These are phyloP conservation scores for Hemisphaericaspora subhashii DNA, from an alignment of 1,139 yeast genomes.

Conservation along the genomic window DNA sequence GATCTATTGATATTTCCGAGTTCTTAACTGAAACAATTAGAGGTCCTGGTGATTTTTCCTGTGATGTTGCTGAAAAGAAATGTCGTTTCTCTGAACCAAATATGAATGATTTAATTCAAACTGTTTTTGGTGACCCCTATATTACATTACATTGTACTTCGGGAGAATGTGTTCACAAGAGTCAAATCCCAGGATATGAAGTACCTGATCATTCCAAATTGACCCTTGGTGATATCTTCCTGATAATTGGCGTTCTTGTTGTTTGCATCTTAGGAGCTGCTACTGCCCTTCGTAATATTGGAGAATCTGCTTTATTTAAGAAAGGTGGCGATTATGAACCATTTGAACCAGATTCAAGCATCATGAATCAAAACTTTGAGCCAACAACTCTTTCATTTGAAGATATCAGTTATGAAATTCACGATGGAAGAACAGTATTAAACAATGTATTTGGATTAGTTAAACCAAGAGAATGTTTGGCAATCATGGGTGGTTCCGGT, in stretches of 20 bases:
- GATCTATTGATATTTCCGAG: slow-evolving; percentile 92
- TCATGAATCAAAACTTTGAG: slow-evolving; percentile 56
- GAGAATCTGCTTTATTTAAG: slow-evolving; percentile 64
- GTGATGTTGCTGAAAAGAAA: slow-evolving; percentile 58
- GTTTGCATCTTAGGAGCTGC: slow-evolving; percentile 38
- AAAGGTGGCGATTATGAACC: slow-evolving; percentile 23
- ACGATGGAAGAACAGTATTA: slow-evolving; percentile 51
- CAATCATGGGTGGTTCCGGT: slow-evolving; percentile 98
- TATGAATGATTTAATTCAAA: slow-evolving; percentile 86
- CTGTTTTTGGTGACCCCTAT: slow-evolving; percentile 90
- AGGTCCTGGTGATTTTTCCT: slow-evolving; percentile 92
- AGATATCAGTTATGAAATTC: slow-evolving; percentile 61
- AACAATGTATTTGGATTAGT: slow-evolving; percentile 70
- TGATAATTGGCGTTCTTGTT: slow-evolving; percentile 51
- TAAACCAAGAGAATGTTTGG: slow-evolving; percentile 84
- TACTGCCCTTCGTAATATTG: slow-evolving; percentile 51
- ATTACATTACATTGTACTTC: slow-evolving; percentile 78
- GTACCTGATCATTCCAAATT: slow-evolving; percentile 59
- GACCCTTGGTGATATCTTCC: slow-evolving; percentile 49
- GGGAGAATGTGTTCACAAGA: slow-evolving; percentile 89
- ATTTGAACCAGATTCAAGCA: slow-evolving; percentile 39
- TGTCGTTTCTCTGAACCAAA: slow-evolving; percentile 93
- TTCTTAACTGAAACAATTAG: slow-evolving; percentile 83
- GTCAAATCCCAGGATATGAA: slow-evolving; percentile 89
- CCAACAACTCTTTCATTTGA: slow-evolving; percentile 80